Evolutionary conservation across 2,329 filamentous ascomycete genomes (phyloP).

Genomic region (Fusarium subtropicale): DNA sequence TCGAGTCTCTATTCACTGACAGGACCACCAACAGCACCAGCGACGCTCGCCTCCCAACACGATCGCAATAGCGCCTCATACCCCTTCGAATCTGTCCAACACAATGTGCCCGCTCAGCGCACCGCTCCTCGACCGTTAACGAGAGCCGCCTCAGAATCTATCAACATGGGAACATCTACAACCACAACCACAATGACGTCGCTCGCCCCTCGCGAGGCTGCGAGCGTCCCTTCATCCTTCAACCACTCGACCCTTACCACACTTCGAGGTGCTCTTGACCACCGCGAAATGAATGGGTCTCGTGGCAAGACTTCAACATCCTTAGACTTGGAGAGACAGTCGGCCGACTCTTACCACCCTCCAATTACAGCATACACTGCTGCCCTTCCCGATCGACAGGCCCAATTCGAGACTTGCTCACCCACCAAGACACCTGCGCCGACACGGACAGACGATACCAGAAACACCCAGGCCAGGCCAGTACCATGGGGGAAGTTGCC

Average conservation of each 20-base stretch:
- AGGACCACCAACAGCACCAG: slow-evolving; percentile 20
- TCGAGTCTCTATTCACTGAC: slow-evolving; percentile 19
- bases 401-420: slow-evolving; percentile 39
- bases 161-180: slow-evolving; percentile 51
- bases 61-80: slow-evolving; percentile 39
- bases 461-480: slow-evolving; percentile 32
- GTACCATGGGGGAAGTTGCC: slow-evolving; percentile 53
- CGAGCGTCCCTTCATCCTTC: slow-evolving; percentile 51
- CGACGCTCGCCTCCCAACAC: slow-evolving; percentile 24
- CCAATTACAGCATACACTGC: slow-evolving; percentile 44
- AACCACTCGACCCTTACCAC: slow-evolving; percentile 49
- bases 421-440: slow-evolving; percentile 22
- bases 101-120: slow-evolving; percentile 53
- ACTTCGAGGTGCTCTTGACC: slow-evolving; percentile 54
- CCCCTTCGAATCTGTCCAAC: slow-evolving; percentile 23
- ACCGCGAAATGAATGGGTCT: slow-evolving; percentile 49
- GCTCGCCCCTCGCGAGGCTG: slow-evolving; percentile 46
- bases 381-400: slow-evolving; percentile 46
- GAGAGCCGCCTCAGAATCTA: slow-evolving; percentile 50
- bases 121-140: slow-evolving; percentile 55
- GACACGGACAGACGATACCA: slow-evolving; percentile 34
- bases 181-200: slow-evolving; percentile 50
- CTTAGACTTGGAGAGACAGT: slow-evolving; percentile 51
- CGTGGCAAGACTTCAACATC: slow-evolving; percentile 50
- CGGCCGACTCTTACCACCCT: slow-evolving; percentile 42